Conservation (phyloP, 495 filamentous ascomycete genomes). For the Penicillium waksmanii region DNA sequence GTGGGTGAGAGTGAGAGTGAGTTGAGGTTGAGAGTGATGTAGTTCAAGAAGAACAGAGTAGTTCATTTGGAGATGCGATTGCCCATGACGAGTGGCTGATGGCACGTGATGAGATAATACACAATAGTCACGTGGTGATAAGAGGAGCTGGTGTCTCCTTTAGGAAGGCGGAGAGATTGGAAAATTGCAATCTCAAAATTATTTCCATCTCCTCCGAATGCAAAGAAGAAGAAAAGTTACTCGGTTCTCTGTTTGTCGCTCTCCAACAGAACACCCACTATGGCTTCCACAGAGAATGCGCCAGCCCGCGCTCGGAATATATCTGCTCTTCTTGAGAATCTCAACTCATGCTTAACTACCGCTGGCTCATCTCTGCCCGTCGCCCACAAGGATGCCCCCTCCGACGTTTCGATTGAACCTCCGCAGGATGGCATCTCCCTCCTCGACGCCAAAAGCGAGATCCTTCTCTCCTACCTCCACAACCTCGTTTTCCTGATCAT, state of each 20-base stretch:
- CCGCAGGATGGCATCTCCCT: constrained; percentile 89
- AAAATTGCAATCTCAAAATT: neutral
- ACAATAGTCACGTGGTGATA: constrained; percentile 43
- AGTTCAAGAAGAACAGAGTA: neutral
- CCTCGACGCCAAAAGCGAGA: constrained; percentile 91
- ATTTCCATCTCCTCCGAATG: neutral
- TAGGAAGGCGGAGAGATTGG: neutral
- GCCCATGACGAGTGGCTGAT: neutral
- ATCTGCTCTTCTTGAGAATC: constrained; percentile 61
- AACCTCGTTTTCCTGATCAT: constrained; percentile 89
- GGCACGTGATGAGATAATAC: neutral
- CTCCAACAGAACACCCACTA: constrained; percentile 10
- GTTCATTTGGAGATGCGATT: neutral
- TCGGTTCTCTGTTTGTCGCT: too few species aligned
- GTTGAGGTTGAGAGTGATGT: too few species aligned
- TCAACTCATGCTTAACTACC: constrained; percentile 65
- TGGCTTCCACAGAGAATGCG: constrained; percentile 28
- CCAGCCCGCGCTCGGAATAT: constrained; percentile 36
- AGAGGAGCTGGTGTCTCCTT: constrained; percentile 4
- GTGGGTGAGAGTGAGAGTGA: too few species aligned
- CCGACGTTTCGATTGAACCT: constrained; percentile 55
- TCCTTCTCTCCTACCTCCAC: constrained; percentile 93
- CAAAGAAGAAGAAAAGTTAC: too few species aligned
- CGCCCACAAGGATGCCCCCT: constrained; percentile 34
- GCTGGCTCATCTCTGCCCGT: constrained; percentile 65